Conservation (phyloP, 2,329 filamentous ascomycete species). For the Venturia pyrina region DNA sequence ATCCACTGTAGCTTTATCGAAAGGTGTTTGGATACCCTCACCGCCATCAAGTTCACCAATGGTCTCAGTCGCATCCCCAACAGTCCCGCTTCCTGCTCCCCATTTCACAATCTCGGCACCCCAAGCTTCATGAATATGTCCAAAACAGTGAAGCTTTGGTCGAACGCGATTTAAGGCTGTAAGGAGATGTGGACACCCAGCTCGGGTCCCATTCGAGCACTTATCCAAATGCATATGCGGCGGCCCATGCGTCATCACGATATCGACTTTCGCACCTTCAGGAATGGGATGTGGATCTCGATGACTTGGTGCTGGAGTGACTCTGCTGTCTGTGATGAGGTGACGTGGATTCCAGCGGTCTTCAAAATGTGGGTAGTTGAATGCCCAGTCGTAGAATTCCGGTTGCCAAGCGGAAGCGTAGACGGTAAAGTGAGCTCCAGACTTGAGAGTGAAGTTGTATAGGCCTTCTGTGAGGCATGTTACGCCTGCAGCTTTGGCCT, state of each 20-base stretch:
- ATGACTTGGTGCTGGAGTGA: slow-evolving; percentile 21
- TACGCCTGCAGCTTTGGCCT: slow-evolving; percentile 30
- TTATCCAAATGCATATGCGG: slow-evolving; percentile 41
- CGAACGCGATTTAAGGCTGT: slow-evolving; percentile 39
- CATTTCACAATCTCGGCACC: slow-evolving; percentile 24
- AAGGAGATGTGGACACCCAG: slow-evolving; percentile 47
- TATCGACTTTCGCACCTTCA: slow-evolving; percentile 37
- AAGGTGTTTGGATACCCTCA: neutral
- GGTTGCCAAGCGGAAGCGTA: slow-evolving; percentile 47
- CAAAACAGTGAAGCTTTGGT: slow-evolving; percentile 51
- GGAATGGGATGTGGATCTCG: slow-evolving; percentile 30
- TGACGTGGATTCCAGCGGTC: slow-evolving; percentile 40
- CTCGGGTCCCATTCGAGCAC: slow-evolving; percentile 25
- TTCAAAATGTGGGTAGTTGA: slow-evolving; percentile 39
- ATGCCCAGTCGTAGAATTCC: slow-evolving; percentile 47
- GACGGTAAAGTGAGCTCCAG: slow-evolving; percentile 40
- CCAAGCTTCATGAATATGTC: slow-evolving; percentile 49
- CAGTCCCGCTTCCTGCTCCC: neutral
- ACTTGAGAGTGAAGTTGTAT: slow-evolving; percentile 35
- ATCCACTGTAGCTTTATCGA: neutral
- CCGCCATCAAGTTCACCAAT: neutral
- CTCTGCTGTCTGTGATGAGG: neutral
- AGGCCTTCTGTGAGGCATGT: slow-evolving; percentile 31
- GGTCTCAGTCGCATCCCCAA: neutral
- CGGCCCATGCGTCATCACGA: slow-evolving; percentile 54